phyloP scores from a whole-genome alignment of 768 basidiomycete genomes.

The Lactarius hengduanensis region DNA sequence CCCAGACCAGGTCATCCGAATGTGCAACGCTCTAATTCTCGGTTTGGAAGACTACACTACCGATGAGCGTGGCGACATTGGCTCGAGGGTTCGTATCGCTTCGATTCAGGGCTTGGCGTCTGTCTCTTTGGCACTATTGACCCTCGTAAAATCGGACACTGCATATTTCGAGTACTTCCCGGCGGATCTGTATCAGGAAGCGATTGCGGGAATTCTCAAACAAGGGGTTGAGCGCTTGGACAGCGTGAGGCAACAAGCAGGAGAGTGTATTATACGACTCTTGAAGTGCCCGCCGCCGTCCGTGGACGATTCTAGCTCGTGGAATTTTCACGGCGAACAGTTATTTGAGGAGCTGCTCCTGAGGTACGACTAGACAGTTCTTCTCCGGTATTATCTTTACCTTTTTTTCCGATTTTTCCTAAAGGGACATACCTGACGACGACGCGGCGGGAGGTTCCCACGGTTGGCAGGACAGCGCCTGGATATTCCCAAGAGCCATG shows the following conservation, averaged over 20 bases:
- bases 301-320: slow-evolving; percentile 41
- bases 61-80: slow-evolving; percentile 95
- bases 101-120: slow-evolving; percentile 66
- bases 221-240: slow-evolving; percentile 91
- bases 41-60: slow-evolving; percentile 88
- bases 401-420: neutral
- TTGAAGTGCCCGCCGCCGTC: slow-evolving; percentile 47
- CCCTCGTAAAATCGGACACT: slow-evolving; percentile 41
- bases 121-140: slow-evolving; percentile 52
- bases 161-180: slow-evolving; percentile 62
- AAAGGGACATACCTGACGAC: slow-evolving; percentile 34
- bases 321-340: slow-evolving; percentile 51
- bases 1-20: slow-evolving; percentile 11
- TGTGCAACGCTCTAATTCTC: slow-evolving; percentile 58
- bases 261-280: slow-evolving; percentile 55
- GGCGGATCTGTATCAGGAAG: slow-evolving; percentile 51
- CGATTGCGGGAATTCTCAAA: slow-evolving; percentile 71
- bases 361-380: slow-evolving; percentile 36
- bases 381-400: slow-evolving; percentile 12
- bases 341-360: slow-evolving; percentile 55
- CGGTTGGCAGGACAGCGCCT: slow-evolving; percentile 69
- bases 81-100: slow-evolving; percentile 89
- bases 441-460: slow-evolving; percentile 27
- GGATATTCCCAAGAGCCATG: slow-evolving; percentile 74
- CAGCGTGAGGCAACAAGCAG: slow-evolving; percentile 82